These are phyloP conservation scores for Penicillium crustosum DNA, from an alignment of 2,329 filamentous ascomycete species.

Conservation along the genomic window DNA sequence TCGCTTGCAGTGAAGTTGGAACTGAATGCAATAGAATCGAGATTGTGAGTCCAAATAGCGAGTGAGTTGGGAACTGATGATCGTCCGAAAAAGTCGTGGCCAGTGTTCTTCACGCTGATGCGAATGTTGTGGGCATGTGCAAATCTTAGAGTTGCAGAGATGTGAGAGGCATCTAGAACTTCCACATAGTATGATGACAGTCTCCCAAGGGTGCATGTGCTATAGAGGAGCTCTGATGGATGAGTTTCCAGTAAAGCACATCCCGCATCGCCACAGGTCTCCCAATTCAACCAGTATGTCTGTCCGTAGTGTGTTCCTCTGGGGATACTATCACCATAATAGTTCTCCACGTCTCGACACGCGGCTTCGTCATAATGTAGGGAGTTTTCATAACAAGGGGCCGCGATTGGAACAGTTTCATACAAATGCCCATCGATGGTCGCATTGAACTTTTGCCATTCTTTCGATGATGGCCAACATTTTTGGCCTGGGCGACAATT, in stretches of 20 bases:
- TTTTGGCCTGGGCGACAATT: not conserved
- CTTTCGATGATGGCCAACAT: slow-evolving; percentile 3
- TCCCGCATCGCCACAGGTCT: not conserved
- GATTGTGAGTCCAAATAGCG: slow-evolving; percentile 43
- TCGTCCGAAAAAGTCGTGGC: slow-evolving; percentile 53
- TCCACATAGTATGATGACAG: slow-evolving; percentile 9
- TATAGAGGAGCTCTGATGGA: not conserved
- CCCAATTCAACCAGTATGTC: slow-evolving; percentile 11
- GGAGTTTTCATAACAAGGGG: slow-evolving; percentile 9
- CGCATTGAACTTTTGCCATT: slow-evolving; percentile 12
- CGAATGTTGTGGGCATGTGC: slow-evolving; percentile 32
- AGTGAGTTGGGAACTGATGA: slow-evolving; percentile 40
- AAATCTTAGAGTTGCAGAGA: slow-evolving; percentile 3
- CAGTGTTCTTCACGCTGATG: slow-evolving; percentile 55
- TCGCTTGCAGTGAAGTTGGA: slow-evolving; percentile 24
- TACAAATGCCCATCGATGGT: slow-evolving; percentile 6
- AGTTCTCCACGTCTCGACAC: slow-evolving; percentile 1
- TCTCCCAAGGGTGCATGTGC: slow-evolving; percentile 1
- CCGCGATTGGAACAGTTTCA: slow-evolving; percentile 9
- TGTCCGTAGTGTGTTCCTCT: slow-evolving; percentile 4
- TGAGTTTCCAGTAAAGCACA: slow-evolving; percentile 1
- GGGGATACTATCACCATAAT: slow-evolving; percentile 1
- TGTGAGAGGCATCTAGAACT: not conserved
- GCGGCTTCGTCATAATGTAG: not conserved
- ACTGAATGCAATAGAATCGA: slow-evolving; percentile 33